These are phyloP conservation scores for Zygnema cylindricum DNA, from an alignment of 139 green algal genomes.

Conservation along the genomic window DNA sequence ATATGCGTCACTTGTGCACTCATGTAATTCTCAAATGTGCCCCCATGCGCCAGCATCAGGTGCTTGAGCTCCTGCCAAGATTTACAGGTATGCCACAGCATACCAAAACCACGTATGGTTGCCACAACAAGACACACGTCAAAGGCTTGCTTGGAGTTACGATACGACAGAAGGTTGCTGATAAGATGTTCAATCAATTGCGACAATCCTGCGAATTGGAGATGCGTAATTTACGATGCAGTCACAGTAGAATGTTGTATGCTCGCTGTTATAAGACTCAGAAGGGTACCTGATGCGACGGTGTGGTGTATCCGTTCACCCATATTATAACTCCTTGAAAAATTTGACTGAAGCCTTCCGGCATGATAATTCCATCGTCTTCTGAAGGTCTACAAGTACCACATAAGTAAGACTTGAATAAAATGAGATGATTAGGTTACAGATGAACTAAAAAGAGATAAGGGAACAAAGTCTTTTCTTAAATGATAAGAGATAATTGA, in stretches of 20 bases:
- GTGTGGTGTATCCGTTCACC: slow-evolving; percentile 87
- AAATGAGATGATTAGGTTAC: neutral
- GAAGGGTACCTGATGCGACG: slow-evolving; percentile 66
- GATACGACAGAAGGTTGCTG: neutral
- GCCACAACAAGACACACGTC: neutral
- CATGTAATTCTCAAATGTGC: slow-evolving; percentile 82
- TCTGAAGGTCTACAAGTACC: neutral
- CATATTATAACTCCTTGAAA: slow-evolving; percentile 85
- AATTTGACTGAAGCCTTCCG: slow-evolving; percentile 57
- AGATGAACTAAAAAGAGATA: neutral
- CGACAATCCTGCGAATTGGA: too few relatives aligned
- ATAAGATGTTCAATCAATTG: neutral
- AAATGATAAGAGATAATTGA: neutral
- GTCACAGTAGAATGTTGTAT: too few relatives aligned
- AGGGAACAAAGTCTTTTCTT: neutral
- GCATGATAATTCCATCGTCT: neutral
- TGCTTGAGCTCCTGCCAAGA: slow-evolving; percentile 80
- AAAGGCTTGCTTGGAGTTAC: slow-evolving; percentile 2
- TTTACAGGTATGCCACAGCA: neutral
- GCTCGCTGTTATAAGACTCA: too few relatives aligned
- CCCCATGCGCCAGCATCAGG: slow-evolving; percentile 90
- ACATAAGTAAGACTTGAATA: neutral
- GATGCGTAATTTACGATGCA: too few relatives aligned
- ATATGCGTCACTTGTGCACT: slow-evolving; percentile 85
- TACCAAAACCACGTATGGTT: slow-evolving; percentile 13